Evolutionary conservation across 768 basidiomycete genomes (phyloP).

Genomic region (Tricholoma sp.): DNA sequence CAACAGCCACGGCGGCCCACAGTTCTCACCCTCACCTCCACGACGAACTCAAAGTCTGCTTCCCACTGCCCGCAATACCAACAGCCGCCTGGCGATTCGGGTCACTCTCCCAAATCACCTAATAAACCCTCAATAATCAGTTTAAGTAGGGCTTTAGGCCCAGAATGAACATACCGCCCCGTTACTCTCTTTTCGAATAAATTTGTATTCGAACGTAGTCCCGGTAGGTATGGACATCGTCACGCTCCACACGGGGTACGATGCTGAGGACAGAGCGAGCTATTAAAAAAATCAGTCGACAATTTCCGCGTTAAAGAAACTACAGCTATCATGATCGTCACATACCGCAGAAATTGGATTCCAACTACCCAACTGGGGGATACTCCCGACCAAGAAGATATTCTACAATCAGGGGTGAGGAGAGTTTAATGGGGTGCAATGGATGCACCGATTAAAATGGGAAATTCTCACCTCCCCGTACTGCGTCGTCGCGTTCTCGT

Average conservation of each 20-base stretch:
- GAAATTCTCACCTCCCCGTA: constrained; percentile 44
- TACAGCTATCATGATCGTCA: not conserved
- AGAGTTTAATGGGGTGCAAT: not conserved
- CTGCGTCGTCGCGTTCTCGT: constrained; percentile 50
- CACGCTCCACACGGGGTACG: constrained; percentile 51
- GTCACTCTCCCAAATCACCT: constrained; percentile 60
- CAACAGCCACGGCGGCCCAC: too few species aligned
- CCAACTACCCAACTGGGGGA: constrained; percentile 53
- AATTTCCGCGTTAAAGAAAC: not conserved
- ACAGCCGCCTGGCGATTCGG: constrained; percentile 49
- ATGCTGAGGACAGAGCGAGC: constrained; percentile 47
- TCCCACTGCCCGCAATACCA: constrained; percentile 27
- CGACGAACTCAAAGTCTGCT: constrained; percentile 33
- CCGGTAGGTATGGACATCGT: constrained; percentile 45
- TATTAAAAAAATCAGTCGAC: too few species aligned
- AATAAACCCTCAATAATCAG: not conserved
- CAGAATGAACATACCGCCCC: constrained; percentile 37
- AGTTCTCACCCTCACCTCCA: constrained; percentile 31
- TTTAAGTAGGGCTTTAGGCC: not conserved
- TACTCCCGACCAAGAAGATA: constrained; percentile 54
- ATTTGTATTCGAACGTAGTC: constrained; percentile 54
- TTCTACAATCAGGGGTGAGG: constrained; percentile 32
- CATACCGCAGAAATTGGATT: constrained; percentile 40
- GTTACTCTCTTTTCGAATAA: constrained; percentile 49
- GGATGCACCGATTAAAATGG: too few species aligned